A percentile compares a stretch with the other conserved stretches of the same genome.
phyloP scores from a whole-genome alignment of 257 asterid genomes.

The Solanum appendiculatum region DNA sequence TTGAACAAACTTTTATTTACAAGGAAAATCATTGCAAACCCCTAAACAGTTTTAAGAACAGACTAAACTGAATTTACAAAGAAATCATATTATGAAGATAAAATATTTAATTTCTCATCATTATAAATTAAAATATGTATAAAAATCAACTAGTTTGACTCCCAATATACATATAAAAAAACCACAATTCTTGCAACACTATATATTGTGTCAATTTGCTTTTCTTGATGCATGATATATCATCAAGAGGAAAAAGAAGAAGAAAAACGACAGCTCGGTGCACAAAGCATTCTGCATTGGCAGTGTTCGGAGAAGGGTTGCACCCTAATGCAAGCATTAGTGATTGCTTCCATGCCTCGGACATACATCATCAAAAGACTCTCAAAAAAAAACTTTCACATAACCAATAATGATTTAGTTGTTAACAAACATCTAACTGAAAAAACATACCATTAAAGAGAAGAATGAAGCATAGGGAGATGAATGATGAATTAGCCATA shows the following conservation, averaged over 20 bases:
- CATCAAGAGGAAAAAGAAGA: neutral
- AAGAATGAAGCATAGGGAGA: conserved; percentile 30
- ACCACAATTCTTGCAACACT: neutral
- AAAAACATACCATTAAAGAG: conserved; percentile 29
- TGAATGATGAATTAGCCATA: conserved; percentile 11
- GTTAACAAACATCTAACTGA: neutral
- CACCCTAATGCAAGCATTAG: neutral
- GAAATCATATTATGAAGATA: neutral
- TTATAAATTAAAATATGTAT: neutral
- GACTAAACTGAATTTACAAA: neutral
- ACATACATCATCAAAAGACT: neutral
- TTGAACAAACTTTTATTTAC: neutral
- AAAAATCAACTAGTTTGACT: neutral
- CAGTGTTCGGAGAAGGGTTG: neutral
- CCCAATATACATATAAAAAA: neutral
- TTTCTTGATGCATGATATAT: neutral
- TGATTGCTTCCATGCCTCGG: neutral
- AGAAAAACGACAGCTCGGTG: accelerated
- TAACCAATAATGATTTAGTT: neutral
- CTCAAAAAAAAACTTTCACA: neutral
- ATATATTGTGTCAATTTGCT: neutral
- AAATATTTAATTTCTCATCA: neutral
- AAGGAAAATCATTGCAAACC: neutral
- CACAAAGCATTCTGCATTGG: neutral
- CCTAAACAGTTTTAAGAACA: too few relatives aligned